Evolutionary conservation across 139 green algal species (phyloP).

Genomic region (Tetradesmus lagerheimii): DNA sequence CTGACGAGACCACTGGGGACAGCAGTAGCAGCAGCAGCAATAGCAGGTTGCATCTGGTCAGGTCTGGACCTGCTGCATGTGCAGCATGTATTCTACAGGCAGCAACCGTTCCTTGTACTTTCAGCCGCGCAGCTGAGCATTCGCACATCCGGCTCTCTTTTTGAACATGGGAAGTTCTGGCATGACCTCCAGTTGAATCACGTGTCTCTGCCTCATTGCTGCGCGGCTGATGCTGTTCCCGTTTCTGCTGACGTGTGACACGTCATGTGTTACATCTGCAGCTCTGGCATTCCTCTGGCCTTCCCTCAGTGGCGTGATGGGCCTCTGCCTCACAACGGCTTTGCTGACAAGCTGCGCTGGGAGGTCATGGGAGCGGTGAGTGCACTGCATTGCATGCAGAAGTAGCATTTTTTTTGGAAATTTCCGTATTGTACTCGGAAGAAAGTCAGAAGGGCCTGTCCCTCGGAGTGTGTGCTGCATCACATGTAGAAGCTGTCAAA

Average conservation of each 20-base stretch:
- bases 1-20: no score
- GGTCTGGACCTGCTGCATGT: background rate
- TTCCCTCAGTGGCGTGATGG: conserved; percentile 70
- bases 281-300: conserved; percentile 56
- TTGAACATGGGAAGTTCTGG: no score
- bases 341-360: conserved; percentile 63
- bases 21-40: conserved; percentile 4
- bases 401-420: no score
- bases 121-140: background rate
- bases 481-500: no score
- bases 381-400: no score
- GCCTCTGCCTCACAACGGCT: conserved; percentile 52
- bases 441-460: no score
- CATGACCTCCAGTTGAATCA: no score
- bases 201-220: no score
- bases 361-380: conserved; percentile 60
- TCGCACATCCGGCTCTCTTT: no score
- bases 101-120: background rate
- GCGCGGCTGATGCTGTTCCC: background rate
- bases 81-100: background rate
- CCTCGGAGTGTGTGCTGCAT: no score
- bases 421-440: no score
- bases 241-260: background rate
- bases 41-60: background rate
- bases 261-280: background rate